phyloP scores from a whole-genome alignment of 139 green algal species.

The Chlorella sp. region DNA sequence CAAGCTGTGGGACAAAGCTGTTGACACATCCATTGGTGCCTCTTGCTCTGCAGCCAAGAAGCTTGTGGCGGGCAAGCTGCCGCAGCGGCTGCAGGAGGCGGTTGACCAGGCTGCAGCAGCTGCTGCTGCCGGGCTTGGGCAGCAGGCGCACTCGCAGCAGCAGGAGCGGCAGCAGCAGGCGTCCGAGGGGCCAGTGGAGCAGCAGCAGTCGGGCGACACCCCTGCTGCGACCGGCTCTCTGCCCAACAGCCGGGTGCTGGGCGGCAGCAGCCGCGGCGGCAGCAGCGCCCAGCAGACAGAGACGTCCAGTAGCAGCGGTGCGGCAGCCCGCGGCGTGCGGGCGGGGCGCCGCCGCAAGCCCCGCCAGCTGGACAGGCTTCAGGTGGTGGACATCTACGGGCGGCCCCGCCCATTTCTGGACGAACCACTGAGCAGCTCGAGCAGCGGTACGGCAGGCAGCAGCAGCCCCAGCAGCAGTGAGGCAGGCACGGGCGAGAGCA shows the following conservation, averaged over 20 bases:
- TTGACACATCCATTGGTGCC: background rate
- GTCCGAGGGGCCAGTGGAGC: too few relatives aligned
- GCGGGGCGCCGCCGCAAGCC: too few relatives aligned
- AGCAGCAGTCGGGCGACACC: too few relatives aligned
- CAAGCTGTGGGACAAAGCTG: background rate
- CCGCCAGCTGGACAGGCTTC: too few relatives aligned
- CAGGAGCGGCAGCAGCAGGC: background rate
- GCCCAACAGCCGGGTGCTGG: background rate
- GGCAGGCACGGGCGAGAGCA: background rate
- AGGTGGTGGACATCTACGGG: too few relatives aligned
- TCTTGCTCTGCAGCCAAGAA: slow-evolving; percentile 1
- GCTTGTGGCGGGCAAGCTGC: slow-evolving; percentile 18
- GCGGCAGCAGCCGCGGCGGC: too few relatives aligned
- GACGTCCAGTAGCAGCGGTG: too few relatives aligned
- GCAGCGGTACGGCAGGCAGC: background rate
- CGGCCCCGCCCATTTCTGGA: too few relatives aligned
- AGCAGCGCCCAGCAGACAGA: too few relatives aligned
- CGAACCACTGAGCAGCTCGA: too few relatives aligned
- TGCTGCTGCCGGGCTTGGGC: background rate
- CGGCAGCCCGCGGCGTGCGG: too few relatives aligned
- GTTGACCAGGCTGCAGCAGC: background rate
- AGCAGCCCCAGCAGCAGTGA: background rate
- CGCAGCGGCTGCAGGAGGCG: background rate
- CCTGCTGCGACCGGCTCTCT: too few relatives aligned
- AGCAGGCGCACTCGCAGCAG: slow-evolving; percentile 1